Evolutionary conservation across 305 asterid genomes (phyloP).

Genomic region (Fraxinus platypoda): DNA sequence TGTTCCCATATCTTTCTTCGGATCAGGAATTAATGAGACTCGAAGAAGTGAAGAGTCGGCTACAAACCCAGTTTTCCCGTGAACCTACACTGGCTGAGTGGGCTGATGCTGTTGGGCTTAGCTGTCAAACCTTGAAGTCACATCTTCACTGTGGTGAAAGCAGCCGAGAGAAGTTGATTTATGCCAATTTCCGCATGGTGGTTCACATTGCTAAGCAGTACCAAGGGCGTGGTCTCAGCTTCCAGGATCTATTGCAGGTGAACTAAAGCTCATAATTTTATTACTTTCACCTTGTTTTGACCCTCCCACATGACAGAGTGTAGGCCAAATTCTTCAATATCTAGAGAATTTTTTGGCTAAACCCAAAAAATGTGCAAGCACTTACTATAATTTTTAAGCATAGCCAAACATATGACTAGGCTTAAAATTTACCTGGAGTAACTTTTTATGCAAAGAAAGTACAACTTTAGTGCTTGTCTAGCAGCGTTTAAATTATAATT

Average conservation of each 20-base stretch:
- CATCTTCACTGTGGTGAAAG: conserved; percentile 53
- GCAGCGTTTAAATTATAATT: background rate
- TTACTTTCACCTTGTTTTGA: conserved; percentile 20
- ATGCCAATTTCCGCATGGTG: conserved; percentile 91
- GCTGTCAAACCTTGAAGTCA: conserved; percentile 54
- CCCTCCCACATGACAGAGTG: background rate
- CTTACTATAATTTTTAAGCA: background rate
- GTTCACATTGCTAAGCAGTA: conserved; percentile 89
- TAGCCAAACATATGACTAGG: background rate
- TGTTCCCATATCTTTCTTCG: conserved; percentile 19
- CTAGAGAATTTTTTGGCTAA: background rate
- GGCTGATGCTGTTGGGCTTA: conserved; percentile 70
- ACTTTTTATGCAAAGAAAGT: background rate
- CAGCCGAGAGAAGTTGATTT: conserved; percentile 79
- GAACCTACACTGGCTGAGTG: conserved; percentile 84
- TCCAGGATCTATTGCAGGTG: conserved; percentile 91
- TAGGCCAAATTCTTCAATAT: background rate
- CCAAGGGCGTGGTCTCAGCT: conserved; percentile 82
- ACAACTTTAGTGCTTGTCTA: background rate
- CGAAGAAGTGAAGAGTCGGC: conserved; percentile 53
- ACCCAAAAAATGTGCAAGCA: background rate
- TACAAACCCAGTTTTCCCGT: conserved; percentile 57
- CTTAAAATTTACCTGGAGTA: background rate
- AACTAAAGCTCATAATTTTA: conserved; percentile 25
- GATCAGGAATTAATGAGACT: conserved; percentile 59